phyloP scores from a whole-genome alignment of 2,329 filamentous ascomycete genomes.

The Clonostachys rosea region DNA sequence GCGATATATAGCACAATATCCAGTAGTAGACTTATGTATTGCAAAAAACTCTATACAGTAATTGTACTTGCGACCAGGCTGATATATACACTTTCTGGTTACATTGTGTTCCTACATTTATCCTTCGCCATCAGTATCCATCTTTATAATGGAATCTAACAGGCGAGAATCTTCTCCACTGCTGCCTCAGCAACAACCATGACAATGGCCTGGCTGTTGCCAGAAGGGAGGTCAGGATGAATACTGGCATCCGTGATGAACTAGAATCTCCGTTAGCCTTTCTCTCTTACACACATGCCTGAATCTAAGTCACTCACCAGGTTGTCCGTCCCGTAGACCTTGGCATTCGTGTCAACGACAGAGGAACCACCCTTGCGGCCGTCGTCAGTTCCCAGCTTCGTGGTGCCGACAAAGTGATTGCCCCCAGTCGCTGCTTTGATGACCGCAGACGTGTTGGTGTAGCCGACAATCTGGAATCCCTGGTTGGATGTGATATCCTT shows the following conservation, averaged over 20 bases:
- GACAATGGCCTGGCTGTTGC: conserved; percentile 15
- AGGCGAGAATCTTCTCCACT: conserved; percentile 11
- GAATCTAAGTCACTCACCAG: conserved; percentile 1
- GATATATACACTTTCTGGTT: no score
- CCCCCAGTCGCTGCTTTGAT: conserved; percentile 13
- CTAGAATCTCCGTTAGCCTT: no score
- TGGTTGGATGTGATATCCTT: conserved; percentile 9
- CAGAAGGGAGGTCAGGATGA: conserved; percentile 19
- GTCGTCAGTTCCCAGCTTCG: conserved; percentile 21
- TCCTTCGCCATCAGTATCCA: no score
- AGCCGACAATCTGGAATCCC: no score
- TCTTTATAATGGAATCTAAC: no score
- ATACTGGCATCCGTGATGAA: conserved; percentile 22
- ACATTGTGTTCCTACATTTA: no score
- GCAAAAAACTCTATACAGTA: no score
- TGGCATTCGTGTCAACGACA: conserved; percentile 21
- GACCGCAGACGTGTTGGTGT: conserved; percentile 14
- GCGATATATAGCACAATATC: no score
- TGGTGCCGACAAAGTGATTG: conserved; percentile 21
- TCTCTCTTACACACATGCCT: no score
- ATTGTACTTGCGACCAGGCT: no score
- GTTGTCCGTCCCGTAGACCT: conserved; percentile 20
- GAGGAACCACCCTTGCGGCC: conserved; percentile 9
- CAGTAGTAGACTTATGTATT: no score
- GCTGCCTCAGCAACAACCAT: conserved; percentile 17